Percentiles rank a stretch among this genome's conserved stretches.
Evolutionary conservation across 208 protist genomes (phyloP).

Genomic region (Leishmania major): DNA sequence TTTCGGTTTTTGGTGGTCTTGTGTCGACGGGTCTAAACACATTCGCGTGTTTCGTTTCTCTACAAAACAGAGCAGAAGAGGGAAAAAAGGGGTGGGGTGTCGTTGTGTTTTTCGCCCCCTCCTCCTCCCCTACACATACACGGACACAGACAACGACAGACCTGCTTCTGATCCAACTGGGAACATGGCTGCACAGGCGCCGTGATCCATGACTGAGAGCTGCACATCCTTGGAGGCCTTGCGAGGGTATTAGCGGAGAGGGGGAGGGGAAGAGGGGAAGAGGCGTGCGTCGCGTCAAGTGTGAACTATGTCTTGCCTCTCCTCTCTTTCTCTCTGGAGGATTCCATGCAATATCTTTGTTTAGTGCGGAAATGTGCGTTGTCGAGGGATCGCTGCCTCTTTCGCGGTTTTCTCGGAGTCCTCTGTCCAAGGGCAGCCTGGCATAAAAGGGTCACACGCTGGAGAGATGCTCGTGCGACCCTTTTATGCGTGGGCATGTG

Average conservation of each 20-base stretch:
- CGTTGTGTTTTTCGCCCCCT: not conserved
- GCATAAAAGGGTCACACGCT: not conserved
- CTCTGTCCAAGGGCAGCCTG: not conserved
- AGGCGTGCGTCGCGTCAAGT: not conserved
- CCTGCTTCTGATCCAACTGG: not conserved
- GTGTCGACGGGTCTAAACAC: not conserved
- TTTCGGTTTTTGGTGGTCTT: not conserved
- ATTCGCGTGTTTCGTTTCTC: not conserved
- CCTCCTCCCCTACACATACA: not conserved
- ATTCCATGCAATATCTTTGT: not conserved
- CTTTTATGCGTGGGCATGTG: not conserved
- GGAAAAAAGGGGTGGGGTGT: not conserved
- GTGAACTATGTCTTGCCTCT: constrained; percentile 1
- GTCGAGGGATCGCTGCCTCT: not conserved
- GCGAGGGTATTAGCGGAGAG: not conserved
- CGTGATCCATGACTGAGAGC: not conserved
- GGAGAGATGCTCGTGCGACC: not conserved
- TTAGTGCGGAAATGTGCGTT: not conserved
- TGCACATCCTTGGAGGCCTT: not conserved
- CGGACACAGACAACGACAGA: not conserved
- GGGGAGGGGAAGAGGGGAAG: not conserved
- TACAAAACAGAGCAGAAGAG: not conserved
- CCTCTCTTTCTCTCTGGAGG: constrained; percentile 10
- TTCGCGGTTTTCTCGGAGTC: not conserved
- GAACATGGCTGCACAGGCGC: not conserved